Conservation (phyloP, 371 early-diverging fungal genomes). For the Syncephalis fuscata region DNA sequence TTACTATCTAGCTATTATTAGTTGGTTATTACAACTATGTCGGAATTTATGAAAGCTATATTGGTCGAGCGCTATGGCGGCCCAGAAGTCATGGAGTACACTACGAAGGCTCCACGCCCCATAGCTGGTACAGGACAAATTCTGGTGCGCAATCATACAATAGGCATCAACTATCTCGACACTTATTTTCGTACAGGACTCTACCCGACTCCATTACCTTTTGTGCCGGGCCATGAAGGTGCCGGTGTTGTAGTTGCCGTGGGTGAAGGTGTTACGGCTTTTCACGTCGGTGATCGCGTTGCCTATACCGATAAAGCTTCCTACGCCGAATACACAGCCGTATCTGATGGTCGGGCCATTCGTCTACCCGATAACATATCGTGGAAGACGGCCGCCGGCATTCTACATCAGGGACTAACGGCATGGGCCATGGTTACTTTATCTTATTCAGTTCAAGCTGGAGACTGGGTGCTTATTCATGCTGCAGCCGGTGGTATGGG, state of each 20-base stretch:
- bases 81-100: conserved; percentile 43
- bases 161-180: conserved; percentile 88
- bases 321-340: conserved; percentile 69
- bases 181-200: conserved; percentile 82
- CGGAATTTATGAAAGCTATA: conserved; percentile 44
- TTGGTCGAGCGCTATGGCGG: conserved; percentile 51
- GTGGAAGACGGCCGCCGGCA: conserved; percentile 46
- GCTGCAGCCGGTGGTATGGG: conserved; percentile 92
- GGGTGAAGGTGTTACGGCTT: conserved; percentile 42
- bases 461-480: conserved; percentile 69
- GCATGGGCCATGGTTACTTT: conserved; percentile 60
- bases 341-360: conserved; percentile 16
- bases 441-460: conserved; percentile 52
- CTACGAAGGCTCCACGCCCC: conserved; percentile 24
- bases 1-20: no score
- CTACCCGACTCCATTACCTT: conserved; percentile 52
- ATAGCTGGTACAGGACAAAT: conserved; percentile 35
- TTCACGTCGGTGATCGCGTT: conserved; percentile 70
- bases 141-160: conserved; percentile 58
- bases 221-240: conserved; percentile 66
- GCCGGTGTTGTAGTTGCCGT: conserved; percentile 71
- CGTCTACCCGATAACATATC: conserved; percentile 35
- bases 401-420: conserved; percentile 58
- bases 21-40: conserved; percentile 6
- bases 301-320: conserved; percentile 42